Evolutionary conservation across 129 eudicot genomes (phyloP).

Genomic region (Smallanthus sonchifolius): DNA sequence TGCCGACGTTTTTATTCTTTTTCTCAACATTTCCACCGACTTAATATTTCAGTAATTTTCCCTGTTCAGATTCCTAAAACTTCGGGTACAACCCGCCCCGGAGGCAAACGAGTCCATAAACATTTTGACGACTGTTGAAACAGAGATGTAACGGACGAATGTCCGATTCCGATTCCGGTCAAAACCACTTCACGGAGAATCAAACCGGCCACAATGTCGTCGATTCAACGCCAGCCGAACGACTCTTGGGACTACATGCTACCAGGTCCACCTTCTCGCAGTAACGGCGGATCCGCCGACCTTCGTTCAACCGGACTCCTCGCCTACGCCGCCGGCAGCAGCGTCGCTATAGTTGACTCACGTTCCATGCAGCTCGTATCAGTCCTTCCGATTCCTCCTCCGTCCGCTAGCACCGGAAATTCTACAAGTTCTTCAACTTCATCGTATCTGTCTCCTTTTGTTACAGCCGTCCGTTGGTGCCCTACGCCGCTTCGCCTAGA

Average conservation of each 20-base stretch:
- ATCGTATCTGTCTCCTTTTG: conserved; percentile 22
- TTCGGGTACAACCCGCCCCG: no score
- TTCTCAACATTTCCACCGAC: no score
- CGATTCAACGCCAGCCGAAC: conserved; percentile 27
- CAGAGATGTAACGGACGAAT: neutral
- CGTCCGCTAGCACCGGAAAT: conserved; percentile 2
- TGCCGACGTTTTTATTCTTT: no score
- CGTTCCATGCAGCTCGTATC: conserved; percentile 42
- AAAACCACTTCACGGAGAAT: conserved; percentile 19
- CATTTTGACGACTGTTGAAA: conserved; percentile 17
- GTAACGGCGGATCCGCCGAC: conserved; percentile 33
- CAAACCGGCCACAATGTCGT: conserved; percentile 22
- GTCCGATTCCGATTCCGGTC: neutral
- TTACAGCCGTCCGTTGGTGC: conserved; percentile 43
- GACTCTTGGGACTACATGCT: conserved; percentile 64
- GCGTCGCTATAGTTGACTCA: conserved; percentile 28
- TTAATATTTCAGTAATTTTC: no score
- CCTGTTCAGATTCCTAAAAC: no score
- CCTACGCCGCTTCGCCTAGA: conserved; percentile 33
- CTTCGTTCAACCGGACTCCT: conserved; percentile 40
- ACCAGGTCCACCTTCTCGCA: conserved; percentile 72
- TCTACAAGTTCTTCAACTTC: conserved; percentile 16
- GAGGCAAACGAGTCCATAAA: neutral
- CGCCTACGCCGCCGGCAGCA: conserved; percentile 41
- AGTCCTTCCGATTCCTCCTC: conserved; percentile 34